Conservation (phyloP, 164 flowering plant species). For the Hamamelis virginiana region DNA sequence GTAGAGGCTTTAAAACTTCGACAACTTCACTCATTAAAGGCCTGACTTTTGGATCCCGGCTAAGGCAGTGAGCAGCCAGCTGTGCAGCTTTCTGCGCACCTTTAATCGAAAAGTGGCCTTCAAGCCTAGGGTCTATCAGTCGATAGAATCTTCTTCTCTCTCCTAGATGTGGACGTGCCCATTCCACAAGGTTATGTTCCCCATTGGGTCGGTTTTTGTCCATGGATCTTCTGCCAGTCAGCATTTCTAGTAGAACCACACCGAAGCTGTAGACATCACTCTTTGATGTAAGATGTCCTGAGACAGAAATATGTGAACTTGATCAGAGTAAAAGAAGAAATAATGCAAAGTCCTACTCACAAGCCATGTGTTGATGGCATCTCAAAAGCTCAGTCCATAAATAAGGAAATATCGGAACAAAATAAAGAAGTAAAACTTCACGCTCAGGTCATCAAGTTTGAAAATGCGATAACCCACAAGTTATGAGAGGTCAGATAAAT, state of each 20-base stretch:
- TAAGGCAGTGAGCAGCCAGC: conserved; percentile 74
- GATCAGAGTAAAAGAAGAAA: not conserved
- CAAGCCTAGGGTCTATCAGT: conserved; percentile 80
- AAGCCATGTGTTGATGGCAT: not conserved
- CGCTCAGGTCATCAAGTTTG: not conserved
- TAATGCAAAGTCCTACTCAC: not conserved
- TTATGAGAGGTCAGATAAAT: too few species aligned
- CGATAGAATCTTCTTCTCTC: conserved; percentile 70
- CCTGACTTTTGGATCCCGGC: conserved; percentile 77
- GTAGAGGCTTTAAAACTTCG: conserved; percentile 67
- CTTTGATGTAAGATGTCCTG: conserved; percentile 86
- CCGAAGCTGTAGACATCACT: conserved; percentile 96
- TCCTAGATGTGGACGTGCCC: conserved; percentile 86
- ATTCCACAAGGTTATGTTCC: conserved; percentile 87
- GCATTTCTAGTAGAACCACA: conserved; percentile 86
- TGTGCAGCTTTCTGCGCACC: conserved; percentile 86
- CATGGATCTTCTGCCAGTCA: conserved; percentile 88
- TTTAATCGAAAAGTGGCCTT: conserved; percentile 83
- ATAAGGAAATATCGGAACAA: not conserved
- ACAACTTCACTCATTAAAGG: conserved; percentile 87
- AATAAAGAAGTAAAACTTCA: too few species aligned
- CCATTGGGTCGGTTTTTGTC: conserved; percentile 89
- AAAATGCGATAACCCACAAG: not conserved
- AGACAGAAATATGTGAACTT: not conserved
- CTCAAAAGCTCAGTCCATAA: not conserved